Percentiles rank a stretch among this genome's conserved stretches.
Conservation (phyloP, 1,284 basidiomycete species). For the Neonothopanus nambi region DNA sequence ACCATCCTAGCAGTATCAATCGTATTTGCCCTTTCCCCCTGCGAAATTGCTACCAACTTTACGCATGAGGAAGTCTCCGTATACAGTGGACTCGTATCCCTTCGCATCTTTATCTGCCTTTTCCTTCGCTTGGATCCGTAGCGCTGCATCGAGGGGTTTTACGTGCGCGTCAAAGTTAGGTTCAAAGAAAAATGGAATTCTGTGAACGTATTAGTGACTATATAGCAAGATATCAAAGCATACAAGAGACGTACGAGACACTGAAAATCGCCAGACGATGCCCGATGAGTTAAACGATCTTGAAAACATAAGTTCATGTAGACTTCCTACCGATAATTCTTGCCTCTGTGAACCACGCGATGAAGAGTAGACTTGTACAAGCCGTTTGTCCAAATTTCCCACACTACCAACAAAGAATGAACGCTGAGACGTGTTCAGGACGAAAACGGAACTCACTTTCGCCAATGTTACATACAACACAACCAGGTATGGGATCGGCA, state of each 20-base stretch:
- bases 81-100: constrained; percentile 54
- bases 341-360: constrained; percentile 70
- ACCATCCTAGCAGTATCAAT: constrained; percentile 13
- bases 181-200: constrained; percentile 87
- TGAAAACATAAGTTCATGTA: not conserved
- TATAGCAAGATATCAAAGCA: not conserved
- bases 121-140: constrained; percentile 43
- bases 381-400: constrained; percentile 85
- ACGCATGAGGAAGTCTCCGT: constrained; percentile 72
- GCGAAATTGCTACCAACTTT: constrained; percentile 76
- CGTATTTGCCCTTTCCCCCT: constrained; percentile 41
- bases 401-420: constrained; percentile 57
- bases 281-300: constrained; percentile 15
- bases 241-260: constrained; percentile 52
- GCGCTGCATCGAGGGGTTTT: constrained; percentile 56
- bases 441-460: constrained; percentile 61
- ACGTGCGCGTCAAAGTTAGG: constrained; percentile 74
- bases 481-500: constrained; percentile 76
- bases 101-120: constrained; percentile 21
- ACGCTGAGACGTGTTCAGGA: not conserved
- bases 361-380: constrained; percentile 76
- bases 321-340: constrained; percentile 68
- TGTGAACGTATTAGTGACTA: constrained; percentile 19
- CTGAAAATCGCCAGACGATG: constrained; percentile 40
- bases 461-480: constrained; percentile 81